Evolutionary conservation across 1,284 basidiomycete species (phyloP).

Genomic region (Ceratobasidium sp.): DNA sequence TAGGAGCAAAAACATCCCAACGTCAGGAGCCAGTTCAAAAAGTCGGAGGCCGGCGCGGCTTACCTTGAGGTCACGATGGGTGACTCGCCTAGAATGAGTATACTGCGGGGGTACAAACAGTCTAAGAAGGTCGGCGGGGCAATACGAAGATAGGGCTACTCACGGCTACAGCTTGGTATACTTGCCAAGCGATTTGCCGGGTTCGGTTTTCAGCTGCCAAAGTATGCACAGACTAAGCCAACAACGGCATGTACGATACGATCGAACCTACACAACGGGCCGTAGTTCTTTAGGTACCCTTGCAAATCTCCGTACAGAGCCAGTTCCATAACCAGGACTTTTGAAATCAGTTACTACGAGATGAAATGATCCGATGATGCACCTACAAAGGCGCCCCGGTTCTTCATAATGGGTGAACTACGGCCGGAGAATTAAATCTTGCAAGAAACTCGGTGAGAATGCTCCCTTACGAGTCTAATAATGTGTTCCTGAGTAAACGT

Average conservation of each 20-base stretch:
- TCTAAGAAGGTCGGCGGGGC: not conserved
- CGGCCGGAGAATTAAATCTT: not conserved
- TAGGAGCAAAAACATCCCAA: not conserved
- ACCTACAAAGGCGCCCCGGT: conserved; percentile 38
- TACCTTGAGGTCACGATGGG: conserved; percentile 42
- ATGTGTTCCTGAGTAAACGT: conserved; percentile 23
- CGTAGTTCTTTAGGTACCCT: conserved; percentile 39
- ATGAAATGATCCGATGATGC: not conserved
- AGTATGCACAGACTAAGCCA: not conserved
- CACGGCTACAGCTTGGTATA: conserved; percentile 43
- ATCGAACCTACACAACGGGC: conserved; percentile 15
- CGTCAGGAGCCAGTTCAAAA: not conserved
- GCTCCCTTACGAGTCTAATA: conserved; percentile 32
- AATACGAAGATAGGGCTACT: not conserved
- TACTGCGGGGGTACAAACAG: conserved; percentile 12
- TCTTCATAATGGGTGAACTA: conserved; percentile 40
- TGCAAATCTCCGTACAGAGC: conserved; percentile 41
- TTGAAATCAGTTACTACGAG: not conserved
- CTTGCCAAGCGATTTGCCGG: conserved; percentile 39
- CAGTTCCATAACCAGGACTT: conserved; percentile 42
- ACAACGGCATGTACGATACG: not conserved
- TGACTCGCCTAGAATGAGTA: conserved; percentile 42
- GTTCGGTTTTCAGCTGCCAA: conserved; percentile 19
- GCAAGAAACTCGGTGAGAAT: not conserved
- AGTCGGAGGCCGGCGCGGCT: not conserved